Percentiles rank a stretch among this genome's conserved stretches.
These are phyloP conservation scores for Flaveria bidentis DNA, from an alignment of 129 eudicot genomes.

Conservation along the genomic window DNA sequence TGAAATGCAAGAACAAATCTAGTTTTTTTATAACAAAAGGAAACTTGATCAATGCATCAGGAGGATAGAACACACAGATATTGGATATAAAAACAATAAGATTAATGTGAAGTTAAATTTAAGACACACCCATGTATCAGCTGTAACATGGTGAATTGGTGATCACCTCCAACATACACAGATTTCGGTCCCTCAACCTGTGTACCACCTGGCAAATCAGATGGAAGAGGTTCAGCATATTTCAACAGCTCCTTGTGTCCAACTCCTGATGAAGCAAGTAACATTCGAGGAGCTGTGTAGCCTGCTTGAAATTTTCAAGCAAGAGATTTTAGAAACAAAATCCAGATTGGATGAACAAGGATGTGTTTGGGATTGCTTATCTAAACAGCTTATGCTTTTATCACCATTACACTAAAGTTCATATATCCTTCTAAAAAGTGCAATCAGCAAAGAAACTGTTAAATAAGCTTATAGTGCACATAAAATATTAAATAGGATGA, in stretches of 20 bases:
- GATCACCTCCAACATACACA: constrained; percentile 84
- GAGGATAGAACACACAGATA: background rate
- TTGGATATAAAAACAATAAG: background rate
- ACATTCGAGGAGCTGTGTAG: constrained; percentile 89
- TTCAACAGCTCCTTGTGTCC: constrained; percentile 77
- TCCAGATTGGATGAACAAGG: background rate
- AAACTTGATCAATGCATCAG: background rate
- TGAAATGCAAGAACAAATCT: constrained; percentile 91
- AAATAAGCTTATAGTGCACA: background rate
- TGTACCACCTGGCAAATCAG: constrained; percentile 63
- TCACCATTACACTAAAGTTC: background rate
- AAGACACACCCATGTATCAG: constrained; percentile 68
- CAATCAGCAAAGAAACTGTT: background rate
- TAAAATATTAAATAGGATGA: too few relatives aligned
- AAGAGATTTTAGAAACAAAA: constrained; percentile 5
- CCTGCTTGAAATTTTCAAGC: constrained; percentile 46
- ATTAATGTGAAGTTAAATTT: background rate
- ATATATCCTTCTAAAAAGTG: background rate
- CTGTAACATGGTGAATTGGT: constrained; percentile 48
- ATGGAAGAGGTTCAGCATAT: constrained; percentile 81
- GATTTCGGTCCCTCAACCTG: constrained; percentile 61
- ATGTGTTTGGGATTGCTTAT: background rate
- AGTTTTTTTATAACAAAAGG: constrained; percentile 45
- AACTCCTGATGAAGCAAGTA: constrained; percentile 88
- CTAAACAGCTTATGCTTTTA: background rate